Evolutionary conservation across 1,139 yeast genomes (phyloP), one percentile per base, ranked within the genome.

Genomic region (Yamadazyma aaseri): DNA sequence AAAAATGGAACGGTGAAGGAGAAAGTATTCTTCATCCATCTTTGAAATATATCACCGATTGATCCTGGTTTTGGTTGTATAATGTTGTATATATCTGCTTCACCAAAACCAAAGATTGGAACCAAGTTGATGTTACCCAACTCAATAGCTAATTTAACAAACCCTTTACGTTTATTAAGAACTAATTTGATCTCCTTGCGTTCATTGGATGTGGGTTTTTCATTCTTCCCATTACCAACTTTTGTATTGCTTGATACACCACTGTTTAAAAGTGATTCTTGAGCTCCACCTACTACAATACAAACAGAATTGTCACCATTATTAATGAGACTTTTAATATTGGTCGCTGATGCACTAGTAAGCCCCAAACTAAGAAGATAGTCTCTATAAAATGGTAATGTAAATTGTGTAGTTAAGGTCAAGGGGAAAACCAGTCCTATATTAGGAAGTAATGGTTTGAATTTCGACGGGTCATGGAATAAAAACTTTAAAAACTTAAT

Each of bases 271-370:
- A 92, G 64, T 2, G 95, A 80, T 49, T 92, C 98, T 42, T 87
- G 86, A 1, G 97, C 97, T 0, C 98, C 98, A 5, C 98, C 98
- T 25, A 92, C 81, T 2, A 92, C 97, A 38, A 92, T 80, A 42
- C 94, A 85, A 10, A 90, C 83, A 3, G 96, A 86, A 44, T 73
- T 76, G 42, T 81, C 80, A 26, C 85, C 82, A 42, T 76, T 73
- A 36, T 60, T 62, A 31, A 92, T 68, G 20, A 87, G 65, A 26
- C 80, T 71, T 42, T 75, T 63, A 33, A 94, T 84, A 46, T 90
- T 89, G 25, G 68, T 69, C 33, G 81, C 82, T 1, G 92, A 79
- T 1, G 95, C 97, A 17, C 95, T 81, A 3, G 95, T 85, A 21
- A 89, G 73, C 0, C 98, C 97, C 31, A 90, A 58, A 1, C 87